Conservation (phyloP, 139 green algal species). For the Raphidocelis subcapitata region DNA sequence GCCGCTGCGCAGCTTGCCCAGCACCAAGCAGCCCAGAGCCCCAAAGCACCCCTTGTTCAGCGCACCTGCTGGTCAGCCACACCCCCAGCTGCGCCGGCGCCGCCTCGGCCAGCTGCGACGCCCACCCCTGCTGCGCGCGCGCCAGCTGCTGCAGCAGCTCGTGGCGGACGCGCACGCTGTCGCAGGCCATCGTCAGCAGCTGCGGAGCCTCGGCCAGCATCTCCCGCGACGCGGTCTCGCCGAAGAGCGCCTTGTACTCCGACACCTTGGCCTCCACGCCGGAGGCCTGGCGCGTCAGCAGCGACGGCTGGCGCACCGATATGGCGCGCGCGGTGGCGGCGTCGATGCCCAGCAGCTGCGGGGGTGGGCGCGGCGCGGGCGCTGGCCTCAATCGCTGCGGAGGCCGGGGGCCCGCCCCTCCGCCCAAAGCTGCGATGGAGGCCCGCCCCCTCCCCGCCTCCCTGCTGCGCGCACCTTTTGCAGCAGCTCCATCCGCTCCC, state of each 20-base stretch:
- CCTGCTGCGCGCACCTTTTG: not conserved
- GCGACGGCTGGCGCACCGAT: slow-evolving; percentile 19
- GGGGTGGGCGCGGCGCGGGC: too few species aligned
- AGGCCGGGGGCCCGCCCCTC: too few species aligned
- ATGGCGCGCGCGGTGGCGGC: not conserved
- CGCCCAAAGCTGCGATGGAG: too few species aligned
- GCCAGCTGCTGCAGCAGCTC: slow-evolving; percentile 22
- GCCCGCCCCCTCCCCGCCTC: not conserved
- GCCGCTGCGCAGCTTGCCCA: too few species aligned
- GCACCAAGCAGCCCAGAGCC: too few species aligned
- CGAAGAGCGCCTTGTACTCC: too few species aligned
- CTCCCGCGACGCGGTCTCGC: not conserved
- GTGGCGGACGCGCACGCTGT: slow-evolving; percentile 5
- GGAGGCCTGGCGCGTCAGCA: slow-evolving; percentile 16
- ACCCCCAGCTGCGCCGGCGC: slow-evolving; percentile 15
- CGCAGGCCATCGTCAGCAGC: slow-evolving; percentile 27
- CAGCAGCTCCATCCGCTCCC: slow-evolving; percentile 10
- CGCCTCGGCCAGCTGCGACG: slow-evolving; percentile 10
- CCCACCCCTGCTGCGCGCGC: slow-evolving; percentile 4
- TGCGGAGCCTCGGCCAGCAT: slow-evolving; percentile 15
- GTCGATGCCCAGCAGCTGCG: slow-evolving; percentile 20
- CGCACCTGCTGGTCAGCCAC: slow-evolving; percentile 28
- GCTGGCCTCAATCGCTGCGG: not conserved
- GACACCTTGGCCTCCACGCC: slow-evolving; percentile 18
- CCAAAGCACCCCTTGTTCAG: too few species aligned